Evolutionary conservation across 805 yeast species (phyloP).

Genomic region (Hanseniaspora clermontiae): DNA sequence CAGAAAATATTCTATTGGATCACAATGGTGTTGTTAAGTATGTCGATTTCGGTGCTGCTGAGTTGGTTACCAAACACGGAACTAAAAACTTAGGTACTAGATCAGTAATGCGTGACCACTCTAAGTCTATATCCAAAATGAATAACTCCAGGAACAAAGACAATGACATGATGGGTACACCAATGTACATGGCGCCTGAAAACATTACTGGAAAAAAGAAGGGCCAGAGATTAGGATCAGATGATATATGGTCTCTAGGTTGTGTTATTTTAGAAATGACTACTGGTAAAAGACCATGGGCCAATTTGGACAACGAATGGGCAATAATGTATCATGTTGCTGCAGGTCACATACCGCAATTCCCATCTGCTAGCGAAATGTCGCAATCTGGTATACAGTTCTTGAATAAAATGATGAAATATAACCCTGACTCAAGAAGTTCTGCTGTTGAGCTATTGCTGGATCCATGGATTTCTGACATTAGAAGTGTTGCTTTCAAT

Average conservation of each 20-base stretch:
- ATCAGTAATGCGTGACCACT: conserved; percentile 21
- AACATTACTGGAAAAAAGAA: conserved; percentile 64
- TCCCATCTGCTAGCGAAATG: conserved; percentile 69
- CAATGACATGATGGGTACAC: conserved; percentile 63
- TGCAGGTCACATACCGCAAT: conserved; percentile 79
- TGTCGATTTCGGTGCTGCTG: conserved; percentile 97
- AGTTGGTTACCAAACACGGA: conserved; percentile 55
- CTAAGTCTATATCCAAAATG: conserved; percentile 16
- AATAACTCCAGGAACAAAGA: conserved; percentile 20
- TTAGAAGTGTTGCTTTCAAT: conserved; percentile 57
- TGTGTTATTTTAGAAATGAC: conserved; percentile 95
- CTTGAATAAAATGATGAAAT: conserved; percentile 61
- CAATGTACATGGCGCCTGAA: conserved; percentile 99
- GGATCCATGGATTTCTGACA: conserved; percentile 81
- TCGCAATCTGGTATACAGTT: conserved; percentile 62
- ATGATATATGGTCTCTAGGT: conserved; percentile 92
- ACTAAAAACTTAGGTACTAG: conserved; percentile 29
- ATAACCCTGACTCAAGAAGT: conserved; percentile 68
- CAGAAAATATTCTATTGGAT: conserved; percentile 81
- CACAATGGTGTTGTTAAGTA: conserved; percentile 87
- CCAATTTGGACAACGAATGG: conserved; percentile 91
- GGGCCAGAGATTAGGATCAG: conserved; percentile 31
- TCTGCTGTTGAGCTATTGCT: conserved; percentile 71
- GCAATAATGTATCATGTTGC: conserved; percentile 98
- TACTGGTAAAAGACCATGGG: conserved; percentile 94